Conservation (phyloP, 73 alveolate genomes). For the Uronychia setigera region DNA sequence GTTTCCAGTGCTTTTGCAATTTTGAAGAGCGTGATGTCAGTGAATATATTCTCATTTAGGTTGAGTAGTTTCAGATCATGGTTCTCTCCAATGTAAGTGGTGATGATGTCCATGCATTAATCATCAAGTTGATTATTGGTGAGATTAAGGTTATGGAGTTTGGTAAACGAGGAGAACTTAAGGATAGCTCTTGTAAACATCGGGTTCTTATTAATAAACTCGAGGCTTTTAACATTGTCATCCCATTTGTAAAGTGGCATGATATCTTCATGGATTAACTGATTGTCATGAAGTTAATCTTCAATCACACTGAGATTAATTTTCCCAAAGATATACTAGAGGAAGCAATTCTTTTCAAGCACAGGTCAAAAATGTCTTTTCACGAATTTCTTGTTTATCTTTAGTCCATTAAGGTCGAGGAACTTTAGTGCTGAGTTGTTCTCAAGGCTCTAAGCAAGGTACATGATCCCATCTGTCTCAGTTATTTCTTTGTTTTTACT, state of each 20-base stretch:
- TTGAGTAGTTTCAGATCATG: not conserved
- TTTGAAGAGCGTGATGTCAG: not conserved
- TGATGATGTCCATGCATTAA: not conserved
- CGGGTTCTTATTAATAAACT: not conserved
- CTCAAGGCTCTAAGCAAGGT: not conserved
- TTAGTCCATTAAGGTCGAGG: not conserved
- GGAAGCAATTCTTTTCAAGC: not conserved
- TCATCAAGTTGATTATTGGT: not conserved
- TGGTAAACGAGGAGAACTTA: not conserved
- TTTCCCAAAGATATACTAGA: not conserved
- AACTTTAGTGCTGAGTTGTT: not conserved
- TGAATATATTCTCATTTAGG: slow-evolving; percentile 1
- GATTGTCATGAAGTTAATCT: not conserved
- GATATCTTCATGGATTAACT: not conserved
- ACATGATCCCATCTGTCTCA: not conserved
- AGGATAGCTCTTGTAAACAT: not conserved
- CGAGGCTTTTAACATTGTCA: not conserved
- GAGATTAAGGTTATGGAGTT: not conserved
- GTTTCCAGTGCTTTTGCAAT: not conserved
- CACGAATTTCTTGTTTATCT: not conserved
- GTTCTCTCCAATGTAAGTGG: not conserved
- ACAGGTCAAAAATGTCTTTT: not conserved
- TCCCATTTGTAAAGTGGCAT: not conserved
- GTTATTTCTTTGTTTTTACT: not conserved
- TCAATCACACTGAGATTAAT: not conserved